Evolutionary conservation across 139 green algal genomes (phyloP).

Genomic region (Chara braunii): DNA sequence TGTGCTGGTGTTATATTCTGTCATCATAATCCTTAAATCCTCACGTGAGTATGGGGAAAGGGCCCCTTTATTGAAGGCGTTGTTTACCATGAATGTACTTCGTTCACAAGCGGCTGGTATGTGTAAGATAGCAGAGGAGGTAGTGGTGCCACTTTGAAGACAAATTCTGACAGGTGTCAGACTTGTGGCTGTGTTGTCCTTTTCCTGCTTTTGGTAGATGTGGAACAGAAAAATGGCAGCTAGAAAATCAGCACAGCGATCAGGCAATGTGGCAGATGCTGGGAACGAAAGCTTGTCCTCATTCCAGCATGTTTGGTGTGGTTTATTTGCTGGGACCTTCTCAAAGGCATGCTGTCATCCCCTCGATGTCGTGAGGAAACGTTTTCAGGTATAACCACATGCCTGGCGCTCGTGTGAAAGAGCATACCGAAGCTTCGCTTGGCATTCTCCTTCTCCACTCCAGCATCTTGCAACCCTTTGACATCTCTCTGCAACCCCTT

Average conservation of each 20-base stretch:
- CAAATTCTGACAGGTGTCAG: background rate
- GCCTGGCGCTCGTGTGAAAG: background rate
- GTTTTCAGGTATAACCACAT: conserved; percentile 71
- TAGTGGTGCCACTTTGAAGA: background rate
- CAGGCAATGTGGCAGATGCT: background rate
- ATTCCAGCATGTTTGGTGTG: conserved; percentile 58
- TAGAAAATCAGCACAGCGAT: no score
- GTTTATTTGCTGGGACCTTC: conserved; percentile 64
- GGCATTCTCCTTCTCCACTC: background rate
- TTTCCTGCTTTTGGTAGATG: no score
- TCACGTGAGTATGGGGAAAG: no score
- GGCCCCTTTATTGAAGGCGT: no score
- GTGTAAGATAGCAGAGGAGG: background rate
- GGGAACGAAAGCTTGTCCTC: background rate
- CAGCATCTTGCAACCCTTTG: no score
- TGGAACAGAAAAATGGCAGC: no score
- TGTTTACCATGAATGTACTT: no score
- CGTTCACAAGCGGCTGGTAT: background rate
- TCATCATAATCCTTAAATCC: no score
- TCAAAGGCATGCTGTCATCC: conserved; percentile 84
- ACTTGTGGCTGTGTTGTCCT: background rate
- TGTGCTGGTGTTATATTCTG: no score
- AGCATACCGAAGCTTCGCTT: background rate
- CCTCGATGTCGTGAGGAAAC: conserved; percentile 96
- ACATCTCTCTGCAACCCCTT: no score